Evolutionary conservation across 352 stramenopile species (phyloP).

Genomic region (Phytophthora gonapodyides): DNA sequence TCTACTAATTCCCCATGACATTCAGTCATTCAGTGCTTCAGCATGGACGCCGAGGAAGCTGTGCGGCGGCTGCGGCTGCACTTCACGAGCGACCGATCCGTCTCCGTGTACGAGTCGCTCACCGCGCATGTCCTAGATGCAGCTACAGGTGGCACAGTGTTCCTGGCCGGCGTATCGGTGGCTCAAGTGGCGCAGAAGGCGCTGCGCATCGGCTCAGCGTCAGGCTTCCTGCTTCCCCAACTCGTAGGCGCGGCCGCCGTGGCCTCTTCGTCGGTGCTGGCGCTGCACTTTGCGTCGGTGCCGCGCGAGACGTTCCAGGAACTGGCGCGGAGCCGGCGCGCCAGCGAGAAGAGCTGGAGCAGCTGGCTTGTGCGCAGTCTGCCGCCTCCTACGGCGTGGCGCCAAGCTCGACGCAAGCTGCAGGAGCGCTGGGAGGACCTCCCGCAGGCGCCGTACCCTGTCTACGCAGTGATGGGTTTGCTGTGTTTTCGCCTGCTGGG

Average conservation of each 20-base stretch:
- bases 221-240: conserved; percentile 45
- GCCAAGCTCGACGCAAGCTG: conserved; percentile 30
- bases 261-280: conserved; percentile 48
- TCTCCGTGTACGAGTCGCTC: conserved; percentile 49
- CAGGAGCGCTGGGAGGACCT: conserved; percentile 44
- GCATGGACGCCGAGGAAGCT: conserved; percentile 19
- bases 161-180: conserved; percentile 47
- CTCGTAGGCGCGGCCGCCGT: conserved; percentile 48
- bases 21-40: neutral
- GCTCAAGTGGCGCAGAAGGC: conserved; percentile 56
- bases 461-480: conserved; percentile 78
- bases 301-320: conserved; percentile 50
- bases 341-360: conserved; percentile 20
- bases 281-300: conserved; percentile 57
- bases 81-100: conserved; percentile 44
- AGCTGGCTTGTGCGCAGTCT: conserved; percentile 34
- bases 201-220: conserved; percentile 51
- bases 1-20: neutral
- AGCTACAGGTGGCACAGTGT: conserved; percentile 52
- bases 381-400: conserved; percentile 32
- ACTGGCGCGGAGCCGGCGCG: conserved; percentile 25
- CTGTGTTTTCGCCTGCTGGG: conserved; percentile 80
- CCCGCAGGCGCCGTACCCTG: conserved; percentile 51
- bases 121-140: conserved; percentile 49
- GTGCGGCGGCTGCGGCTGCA: conserved; percentile 35